Conservation (phyloP, 1,284 basidiomycete genomes). For the Leccinum pseudoinsigne region DNA sequence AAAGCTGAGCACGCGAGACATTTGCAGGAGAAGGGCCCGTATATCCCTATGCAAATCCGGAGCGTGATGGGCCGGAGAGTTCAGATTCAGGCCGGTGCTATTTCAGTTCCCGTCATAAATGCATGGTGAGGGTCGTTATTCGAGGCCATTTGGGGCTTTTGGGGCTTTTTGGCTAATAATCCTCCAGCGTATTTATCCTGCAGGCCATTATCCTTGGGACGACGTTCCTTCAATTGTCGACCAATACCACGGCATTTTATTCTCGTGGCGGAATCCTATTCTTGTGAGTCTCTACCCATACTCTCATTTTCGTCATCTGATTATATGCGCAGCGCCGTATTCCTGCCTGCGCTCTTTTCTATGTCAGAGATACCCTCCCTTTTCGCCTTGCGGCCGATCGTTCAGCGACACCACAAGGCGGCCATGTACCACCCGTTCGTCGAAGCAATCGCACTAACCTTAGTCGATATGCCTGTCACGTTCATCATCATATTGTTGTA, state of each 20-base stretch:
- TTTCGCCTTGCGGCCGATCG: slow-evolving; percentile 57
- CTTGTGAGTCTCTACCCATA: slow-evolving; percentile 46
- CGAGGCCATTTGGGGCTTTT: slow-evolving; percentile 24
- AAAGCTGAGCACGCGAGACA: slow-evolving; percentile 50
- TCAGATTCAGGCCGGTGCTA: slow-evolving; percentile 67
- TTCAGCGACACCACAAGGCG: slow-evolving; percentile 50
- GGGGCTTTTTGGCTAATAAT: slow-evolving; percentile 32
- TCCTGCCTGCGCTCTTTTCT: slow-evolving; percentile 32
- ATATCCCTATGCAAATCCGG: slow-evolving; percentile 62
- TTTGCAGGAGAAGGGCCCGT: slow-evolving; percentile 41
- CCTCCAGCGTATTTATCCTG: slow-evolving; percentile 45
- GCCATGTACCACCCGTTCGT: slow-evolving; percentile 57
- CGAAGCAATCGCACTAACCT: slow-evolving; percentile 56
- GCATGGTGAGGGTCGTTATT: slow-evolving; percentile 29
- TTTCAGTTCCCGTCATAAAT: slow-evolving; percentile 40
- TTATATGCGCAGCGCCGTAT: slow-evolving; percentile 25
- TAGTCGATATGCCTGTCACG: slow-evolving; percentile 61
- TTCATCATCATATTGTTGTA: slow-evolving; percentile 45
- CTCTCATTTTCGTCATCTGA: neutral
- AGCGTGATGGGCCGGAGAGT: slow-evolving; percentile 63
- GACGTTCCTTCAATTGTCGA: slow-evolving; percentile 66
- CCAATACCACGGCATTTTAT: slow-evolving; percentile 72
- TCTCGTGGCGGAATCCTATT: slow-evolving; percentile 79
- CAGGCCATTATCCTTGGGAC: slow-evolving; percentile 79
- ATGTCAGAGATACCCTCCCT: slow-evolving; percentile 45